These are phyloP conservation scores for Deuterostichococcus epilithicus DNA, from an alignment of 139 green algal species.

Conservation along the genomic window DNA sequence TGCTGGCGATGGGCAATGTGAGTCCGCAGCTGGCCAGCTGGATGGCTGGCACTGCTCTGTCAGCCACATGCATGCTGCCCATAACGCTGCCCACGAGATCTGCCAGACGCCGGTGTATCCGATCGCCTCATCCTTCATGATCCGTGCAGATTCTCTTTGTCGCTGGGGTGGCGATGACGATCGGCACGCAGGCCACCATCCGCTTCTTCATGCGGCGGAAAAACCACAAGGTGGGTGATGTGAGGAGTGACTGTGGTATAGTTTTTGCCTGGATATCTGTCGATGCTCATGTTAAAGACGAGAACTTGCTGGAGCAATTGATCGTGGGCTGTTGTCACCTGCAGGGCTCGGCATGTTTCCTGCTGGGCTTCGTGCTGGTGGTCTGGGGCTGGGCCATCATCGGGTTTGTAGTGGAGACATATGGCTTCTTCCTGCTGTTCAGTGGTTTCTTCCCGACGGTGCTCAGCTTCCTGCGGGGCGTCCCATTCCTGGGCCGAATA, in stretches of 20 bases:
- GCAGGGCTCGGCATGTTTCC: constrained; percentile 82
- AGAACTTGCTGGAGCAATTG: neutral
- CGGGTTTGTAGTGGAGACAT: constrained; percentile 81
- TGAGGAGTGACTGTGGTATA: too few species aligned
- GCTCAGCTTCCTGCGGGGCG: constrained; percentile 76
- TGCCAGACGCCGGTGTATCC: neutral
- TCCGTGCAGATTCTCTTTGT: constrained; percentile 85
- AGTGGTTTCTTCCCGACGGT: constrained; percentile 91
- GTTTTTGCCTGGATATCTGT: too few species aligned
- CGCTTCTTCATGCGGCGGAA: constrained; percentile 87
- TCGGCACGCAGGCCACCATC: constrained; percentile 75
- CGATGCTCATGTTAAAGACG: too few species aligned
- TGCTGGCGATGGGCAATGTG: constrained; percentile 97
- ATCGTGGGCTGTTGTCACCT: neutral
- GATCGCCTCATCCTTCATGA: neutral
- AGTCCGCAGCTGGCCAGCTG: constrained; percentile 13
- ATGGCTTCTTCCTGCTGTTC: constrained; percentile 94
- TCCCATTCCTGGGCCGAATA: constrained; percentile 69
- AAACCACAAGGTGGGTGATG: constrained; percentile 83
- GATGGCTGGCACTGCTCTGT: neutral
- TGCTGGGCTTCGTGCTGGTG: constrained; percentile 76
- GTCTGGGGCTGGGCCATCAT: constrained; percentile 84
- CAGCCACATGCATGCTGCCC: neutral
- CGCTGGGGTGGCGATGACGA: constrained; percentile 83
- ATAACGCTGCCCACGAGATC: neutral